Percentiles rank a stretch among this genome's conserved stretches.
These are phyloP conservation scores for Colletotrichum camelliae DNA, from an alignment of 2,329 filamentous ascomycete genomes.

Conservation along the genomic window DNA sequence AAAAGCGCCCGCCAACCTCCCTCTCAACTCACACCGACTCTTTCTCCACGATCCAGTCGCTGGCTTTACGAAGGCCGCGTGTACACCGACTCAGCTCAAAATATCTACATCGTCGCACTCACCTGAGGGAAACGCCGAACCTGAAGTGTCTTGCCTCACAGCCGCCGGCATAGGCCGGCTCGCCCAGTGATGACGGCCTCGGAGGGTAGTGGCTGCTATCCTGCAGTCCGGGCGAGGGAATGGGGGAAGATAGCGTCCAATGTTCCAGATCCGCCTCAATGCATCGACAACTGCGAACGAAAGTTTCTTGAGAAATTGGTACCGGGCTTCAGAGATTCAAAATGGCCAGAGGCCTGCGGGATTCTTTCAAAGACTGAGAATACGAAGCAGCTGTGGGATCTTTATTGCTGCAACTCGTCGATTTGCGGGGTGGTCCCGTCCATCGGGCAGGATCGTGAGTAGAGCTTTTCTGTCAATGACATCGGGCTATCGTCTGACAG, in stretches of 20 bases:
- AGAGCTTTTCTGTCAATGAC: not conserved
- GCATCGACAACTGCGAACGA: constrained; percentile 37
- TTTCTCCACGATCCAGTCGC: not conserved
- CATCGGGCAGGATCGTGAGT: constrained; percentile 52
- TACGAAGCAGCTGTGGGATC: constrained; percentile 35
- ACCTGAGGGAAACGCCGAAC: not conserved
- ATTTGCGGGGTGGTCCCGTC: constrained; percentile 49
- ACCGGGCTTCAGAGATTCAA: constrained; percentile 31
- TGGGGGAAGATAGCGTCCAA: constrained; percentile 35
- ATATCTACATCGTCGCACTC: not conserved
- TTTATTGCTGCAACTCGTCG: constrained; percentile 59
- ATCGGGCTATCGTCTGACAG: constrained; percentile 22
- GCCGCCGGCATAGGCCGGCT: not conserved
- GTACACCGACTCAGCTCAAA: not conserved
- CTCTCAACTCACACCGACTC: not conserved
- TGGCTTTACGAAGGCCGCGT: not conserved
- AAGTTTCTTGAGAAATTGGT: constrained; percentile 35
- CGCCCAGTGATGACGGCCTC: not conserved
- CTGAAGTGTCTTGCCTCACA: not conserved
- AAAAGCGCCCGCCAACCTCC: not conserved
- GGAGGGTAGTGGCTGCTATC: not conserved
- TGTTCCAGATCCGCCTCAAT: constrained; percentile 36
- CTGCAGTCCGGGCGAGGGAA: not conserved
- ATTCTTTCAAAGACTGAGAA: constrained; percentile 29
- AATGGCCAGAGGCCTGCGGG: constrained; percentile 35